Evolutionary conservation across 345 rosid genomes (phyloP).

Genomic region (Reutealis trisperma): DNA sequence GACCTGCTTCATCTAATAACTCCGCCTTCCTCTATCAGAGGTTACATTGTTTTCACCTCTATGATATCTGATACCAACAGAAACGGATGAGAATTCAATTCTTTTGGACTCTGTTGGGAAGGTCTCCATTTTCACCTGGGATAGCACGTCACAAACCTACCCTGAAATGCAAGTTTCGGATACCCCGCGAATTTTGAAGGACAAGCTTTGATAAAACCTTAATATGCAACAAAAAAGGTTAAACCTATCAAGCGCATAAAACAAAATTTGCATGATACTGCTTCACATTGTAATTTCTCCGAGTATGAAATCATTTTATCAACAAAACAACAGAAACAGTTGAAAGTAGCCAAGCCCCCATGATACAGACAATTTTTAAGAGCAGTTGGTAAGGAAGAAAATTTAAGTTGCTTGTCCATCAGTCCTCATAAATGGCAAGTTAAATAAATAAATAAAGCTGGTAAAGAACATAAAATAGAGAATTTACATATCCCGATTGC

Average conservation of each 20-base stretch:
- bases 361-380: background rate
- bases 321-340: background rate
- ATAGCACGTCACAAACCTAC: background rate
- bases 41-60: too few relatives aligned
- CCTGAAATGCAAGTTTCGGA: background rate
- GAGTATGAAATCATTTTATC: background rate
- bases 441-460: background rate
- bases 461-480: conserved; percentile 15
- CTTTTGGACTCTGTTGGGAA: too few relatives aligned
- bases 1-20: too few relatives aligned
- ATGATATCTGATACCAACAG: too few relatives aligned
- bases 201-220: background rate
- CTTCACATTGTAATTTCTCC: background rate
- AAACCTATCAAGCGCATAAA: too few relatives aligned
- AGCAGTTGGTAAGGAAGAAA: background rate
- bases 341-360: background rate
- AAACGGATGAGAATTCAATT: too few relatives aligned
- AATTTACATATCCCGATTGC: conserved; percentile 38
- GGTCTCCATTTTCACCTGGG: too few relatives aligned
- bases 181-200: background rate
- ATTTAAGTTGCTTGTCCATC: background rate
- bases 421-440: background rate
- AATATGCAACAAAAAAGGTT: background rate
- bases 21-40: too few relatives aligned
- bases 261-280: background rate